phyloP scores from a whole-genome alignment of 768 basidiomycete species.

The Amanita polypyramis region DNA sequence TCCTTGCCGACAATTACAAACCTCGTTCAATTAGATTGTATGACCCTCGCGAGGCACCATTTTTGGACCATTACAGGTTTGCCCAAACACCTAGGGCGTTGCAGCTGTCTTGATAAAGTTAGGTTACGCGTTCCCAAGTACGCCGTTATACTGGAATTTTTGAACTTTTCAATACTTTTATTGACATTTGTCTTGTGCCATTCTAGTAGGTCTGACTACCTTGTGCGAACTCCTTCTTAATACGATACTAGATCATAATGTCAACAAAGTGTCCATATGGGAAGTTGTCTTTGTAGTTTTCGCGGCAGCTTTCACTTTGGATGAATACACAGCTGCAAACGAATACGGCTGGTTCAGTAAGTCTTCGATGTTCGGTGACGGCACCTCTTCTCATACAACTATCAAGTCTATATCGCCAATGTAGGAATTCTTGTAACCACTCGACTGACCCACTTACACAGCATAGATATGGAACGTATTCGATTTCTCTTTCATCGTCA shows the following conservation, averaged over 20 bases:
- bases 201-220: constrained; percentile 40
- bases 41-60: constrained; percentile 51
- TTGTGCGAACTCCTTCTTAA: constrained; percentile 3
- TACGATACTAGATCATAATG: constrained; percentile 41
- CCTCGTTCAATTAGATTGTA: constrained; percentile 65
- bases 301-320: constrained; percentile 67
- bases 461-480: constrained; percentile 85
- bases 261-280: constrained; percentile 39
- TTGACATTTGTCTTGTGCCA: constrained; percentile 67
- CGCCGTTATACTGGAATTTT: constrained; percentile 64
- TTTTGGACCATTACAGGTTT: constrained; percentile 78
- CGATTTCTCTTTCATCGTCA: constrained; percentile 61
- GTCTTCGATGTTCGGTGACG: constrained; percentile 17
- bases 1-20: constrained; percentile 89
- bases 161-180: constrained; percentile 63
- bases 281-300: constrained; percentile 72
- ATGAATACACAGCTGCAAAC: constrained; percentile 80
- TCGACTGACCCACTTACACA: neutral
- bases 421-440: constrained; percentile 24
- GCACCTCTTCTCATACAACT: neutral
- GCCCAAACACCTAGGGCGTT: neutral
- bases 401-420: constrained; percentile 74
- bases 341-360: constrained; percentile 84
- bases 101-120: constrained; percentile 6
- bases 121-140: constrained; percentile 80